Percentiles rank a stretch among this genome's conserved stretches.
phyloP scores from a whole-genome alignment of 192 early-diverging fungal genomes.

The Backusella westeae region DNA sequence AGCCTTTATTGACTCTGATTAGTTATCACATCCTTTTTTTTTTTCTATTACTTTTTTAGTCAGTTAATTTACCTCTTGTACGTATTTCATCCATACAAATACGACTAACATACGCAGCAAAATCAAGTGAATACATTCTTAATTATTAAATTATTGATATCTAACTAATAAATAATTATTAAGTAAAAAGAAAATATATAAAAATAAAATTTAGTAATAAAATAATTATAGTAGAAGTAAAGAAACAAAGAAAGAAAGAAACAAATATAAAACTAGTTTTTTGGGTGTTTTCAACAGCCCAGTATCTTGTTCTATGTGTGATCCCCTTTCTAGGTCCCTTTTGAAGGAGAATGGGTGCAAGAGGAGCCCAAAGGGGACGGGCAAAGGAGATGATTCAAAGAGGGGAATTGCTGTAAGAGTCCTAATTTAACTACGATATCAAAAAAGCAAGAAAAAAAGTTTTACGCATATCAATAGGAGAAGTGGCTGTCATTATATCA shows the following conservation, averaged over 20 bases:
- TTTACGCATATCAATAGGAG: background rate
- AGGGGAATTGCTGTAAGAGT: background rate
- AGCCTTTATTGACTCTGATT: conserved; percentile 10
- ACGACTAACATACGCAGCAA: conserved; percentile 18
- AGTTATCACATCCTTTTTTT: background rate
- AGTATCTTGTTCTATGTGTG: background rate
- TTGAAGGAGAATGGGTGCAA: background rate
- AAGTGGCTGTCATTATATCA: background rate
- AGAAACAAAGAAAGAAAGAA: background rate
- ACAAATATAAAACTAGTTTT: background rate
- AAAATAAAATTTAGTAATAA: background rate
- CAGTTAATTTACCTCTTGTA: conserved; percentile 10
- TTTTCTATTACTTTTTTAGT: background rate
- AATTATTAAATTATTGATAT: background rate
- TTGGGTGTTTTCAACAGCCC: background rate
- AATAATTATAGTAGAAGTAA: background rate
- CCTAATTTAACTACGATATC: conserved; percentile 1
- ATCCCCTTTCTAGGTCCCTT: conserved; percentile 1
- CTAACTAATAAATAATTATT: background rate
- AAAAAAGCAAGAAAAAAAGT: background rate
- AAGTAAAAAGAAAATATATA: background rate
- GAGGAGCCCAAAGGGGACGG: background rate
- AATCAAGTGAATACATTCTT: conserved; percentile 13
- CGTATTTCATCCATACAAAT: conserved; percentile 28
- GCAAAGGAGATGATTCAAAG: background rate